Evolutionary conservation across 208 protist genomes (phyloP).

Genomic region (Leishmania tropica): DNA sequence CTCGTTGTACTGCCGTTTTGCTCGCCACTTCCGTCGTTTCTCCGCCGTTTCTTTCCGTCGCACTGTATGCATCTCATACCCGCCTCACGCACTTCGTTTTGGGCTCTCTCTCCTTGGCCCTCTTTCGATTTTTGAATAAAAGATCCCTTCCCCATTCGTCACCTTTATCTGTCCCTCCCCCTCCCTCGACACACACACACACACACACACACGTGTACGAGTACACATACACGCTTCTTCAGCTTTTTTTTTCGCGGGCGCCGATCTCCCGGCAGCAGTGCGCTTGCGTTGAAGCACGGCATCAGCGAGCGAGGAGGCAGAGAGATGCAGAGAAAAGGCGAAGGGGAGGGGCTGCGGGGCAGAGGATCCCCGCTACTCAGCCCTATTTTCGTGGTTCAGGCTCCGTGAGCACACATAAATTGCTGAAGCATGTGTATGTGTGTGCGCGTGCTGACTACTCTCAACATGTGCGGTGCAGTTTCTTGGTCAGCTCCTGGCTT

Average conservation of each 20-base stretch:
- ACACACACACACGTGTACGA: background rate
- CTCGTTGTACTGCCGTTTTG: background rate
- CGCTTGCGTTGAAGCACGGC: background rate
- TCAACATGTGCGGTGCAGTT: too few relatives aligned
- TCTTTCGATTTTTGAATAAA: background rate
- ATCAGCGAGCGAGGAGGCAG: background rate
- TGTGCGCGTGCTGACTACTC: background rate
- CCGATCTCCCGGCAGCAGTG: background rate
- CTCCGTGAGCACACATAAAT: conserved; percentile 3
- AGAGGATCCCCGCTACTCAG: background rate
- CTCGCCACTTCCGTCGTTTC: background rate
- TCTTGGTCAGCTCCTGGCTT: background rate
- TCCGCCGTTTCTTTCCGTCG: background rate
- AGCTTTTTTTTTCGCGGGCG: background rate
- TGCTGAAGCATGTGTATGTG: background rate
- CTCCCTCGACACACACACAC: background rate
- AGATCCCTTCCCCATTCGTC: background rate
- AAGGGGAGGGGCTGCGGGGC: background rate
- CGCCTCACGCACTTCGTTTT: background rate
- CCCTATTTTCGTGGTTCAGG: background rate
- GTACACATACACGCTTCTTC: background rate
- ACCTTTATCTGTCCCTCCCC: background rate
- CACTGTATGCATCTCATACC: background rate
- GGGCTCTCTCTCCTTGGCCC: background rate
- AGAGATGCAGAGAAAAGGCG: background rate